A percentile compares a stretch with the other conserved stretches of the same genome.
Evolutionary conservation across 352 stramenopile species (phyloP).

Genomic region (Phytopythium boreale): DNA sequence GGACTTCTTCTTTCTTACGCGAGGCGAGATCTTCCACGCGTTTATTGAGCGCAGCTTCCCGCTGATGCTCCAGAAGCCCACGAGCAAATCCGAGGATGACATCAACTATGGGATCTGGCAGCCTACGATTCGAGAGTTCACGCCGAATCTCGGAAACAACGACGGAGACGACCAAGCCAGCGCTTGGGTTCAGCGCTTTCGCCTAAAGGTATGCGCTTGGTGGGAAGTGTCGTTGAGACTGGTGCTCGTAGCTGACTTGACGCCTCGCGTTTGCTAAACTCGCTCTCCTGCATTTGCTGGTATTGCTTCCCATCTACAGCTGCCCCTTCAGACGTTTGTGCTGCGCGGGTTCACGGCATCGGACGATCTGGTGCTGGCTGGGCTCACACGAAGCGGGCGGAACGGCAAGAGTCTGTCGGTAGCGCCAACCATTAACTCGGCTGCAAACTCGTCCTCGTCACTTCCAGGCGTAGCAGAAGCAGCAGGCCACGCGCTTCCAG

Average conservation of each 20-base stretch:
- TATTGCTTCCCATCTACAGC: conserved; percentile 11
- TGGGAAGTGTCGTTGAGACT: background rate
- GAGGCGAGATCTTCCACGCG: conserved; percentile 71
- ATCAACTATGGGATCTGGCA: conserved; percentile 63
- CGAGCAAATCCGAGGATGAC: conserved; percentile 52
- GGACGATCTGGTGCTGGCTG: conserved; percentile 25
- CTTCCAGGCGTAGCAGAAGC: background rate
- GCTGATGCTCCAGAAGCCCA: conserved; percentile 52
- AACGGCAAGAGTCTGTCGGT: conserved; percentile 32
- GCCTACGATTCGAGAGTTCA: conserved; percentile 47
- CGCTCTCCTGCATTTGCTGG: background rate
- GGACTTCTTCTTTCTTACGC: conserved; percentile 60
- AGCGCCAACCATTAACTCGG: background rate
- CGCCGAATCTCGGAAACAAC: conserved; percentile 3
- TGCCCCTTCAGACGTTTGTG: conserved; percentile 58
- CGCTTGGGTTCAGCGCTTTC: conserved; percentile 32
- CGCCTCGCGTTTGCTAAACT: conserved; percentile 1
- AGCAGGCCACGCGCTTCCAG: background rate
- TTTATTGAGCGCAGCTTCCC: conserved; percentile 62
- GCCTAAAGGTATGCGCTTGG: conserved; percentile 30
- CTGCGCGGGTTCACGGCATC: conserved; percentile 38
- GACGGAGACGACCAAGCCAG: conserved; percentile 24
- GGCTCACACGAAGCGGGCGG: conserved; percentile 16
- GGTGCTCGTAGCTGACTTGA: background rate
- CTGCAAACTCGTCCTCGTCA: background rate